Evolutionary conservation across 2,329 filamentous ascomycete genomes (phyloP), one percentile per base, ranked within the genome.

Genomic region (Colletotrichum salicis): DNA sequence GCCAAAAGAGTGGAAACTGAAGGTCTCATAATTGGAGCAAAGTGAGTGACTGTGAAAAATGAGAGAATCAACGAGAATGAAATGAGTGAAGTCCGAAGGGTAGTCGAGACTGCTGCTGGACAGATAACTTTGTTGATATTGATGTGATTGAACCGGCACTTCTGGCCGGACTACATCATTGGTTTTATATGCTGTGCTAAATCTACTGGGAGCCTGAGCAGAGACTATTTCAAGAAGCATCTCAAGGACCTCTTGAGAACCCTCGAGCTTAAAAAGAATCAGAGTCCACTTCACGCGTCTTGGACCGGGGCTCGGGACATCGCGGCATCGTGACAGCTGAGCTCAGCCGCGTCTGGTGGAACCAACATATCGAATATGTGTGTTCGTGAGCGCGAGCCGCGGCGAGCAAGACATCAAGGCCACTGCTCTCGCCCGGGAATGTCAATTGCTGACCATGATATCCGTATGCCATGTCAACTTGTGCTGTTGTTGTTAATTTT

Each of bases 1-100:
- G 65, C 66, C n/a, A 74, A 58, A 48, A 74, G 62, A 65, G 51
- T 41, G 33, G 54, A 64, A 27, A 64, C 15, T 22, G 60, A 12
- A 15, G 55, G 51, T 33, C 57, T 69, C 70, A 74, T 74, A 13
- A 10, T 22, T 5, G 13, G 12, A 15, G 5, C 11, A 13, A n/a
- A 22, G 12, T 4, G 13, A 59, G 19, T 15, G 56, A 62, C 7
- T 24, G 29, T 12, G 11, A 10, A 22, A 15, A 45, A 13, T 29
- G 5, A 19, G 31, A 2, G 8, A 24, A 24, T 15, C n/a, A 13
- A 45, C 2, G 15, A 8, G 19, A 8, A 10, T 22, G 7, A 31
- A 56, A 37, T 31, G 15, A 13, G 3, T 60, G 37, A 27, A 24
- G 29, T n/a, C 33, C 13, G 67, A 67, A 48, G 22, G 52, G 41